phyloP scores from a whole-genome alignment of 768 basidiomycete species.

The Lactifluus hygrophoroides region DNA sequence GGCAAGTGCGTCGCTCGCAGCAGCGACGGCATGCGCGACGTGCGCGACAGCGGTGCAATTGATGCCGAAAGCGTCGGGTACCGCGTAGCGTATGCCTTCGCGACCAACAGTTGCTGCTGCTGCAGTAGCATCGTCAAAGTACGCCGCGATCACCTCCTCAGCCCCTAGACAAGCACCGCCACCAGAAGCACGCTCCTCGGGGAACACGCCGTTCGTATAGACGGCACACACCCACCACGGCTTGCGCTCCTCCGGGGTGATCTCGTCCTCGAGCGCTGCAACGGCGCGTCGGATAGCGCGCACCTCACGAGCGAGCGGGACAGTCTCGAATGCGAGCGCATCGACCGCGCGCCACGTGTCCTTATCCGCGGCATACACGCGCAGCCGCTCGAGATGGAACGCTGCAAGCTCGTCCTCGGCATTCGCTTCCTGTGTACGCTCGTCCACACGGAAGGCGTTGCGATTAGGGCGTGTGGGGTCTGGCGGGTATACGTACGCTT shows the following conservation, averaged over 20 bases:
- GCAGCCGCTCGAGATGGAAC: slow-evolving; percentile 59
- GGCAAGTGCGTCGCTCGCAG: slow-evolving; percentile 27
- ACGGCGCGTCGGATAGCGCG: slow-evolving; percentile 58
- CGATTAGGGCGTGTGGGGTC: slow-evolving; percentile 26
- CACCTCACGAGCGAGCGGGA: slow-evolving; percentile 60
- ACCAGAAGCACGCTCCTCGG: slow-evolving; percentile 31
- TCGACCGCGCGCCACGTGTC: slow-evolving; percentile 50
- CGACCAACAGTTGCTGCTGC: background rate
- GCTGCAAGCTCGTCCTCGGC: slow-evolving; percentile 45
- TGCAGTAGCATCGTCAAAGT: slow-evolving; percentile 25
- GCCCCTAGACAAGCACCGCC: slow-evolving; percentile 26
- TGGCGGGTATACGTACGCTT: slow-evolving; percentile 20
- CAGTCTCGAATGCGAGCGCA: slow-evolving; percentile 68
- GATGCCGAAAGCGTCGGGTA: slow-evolving; percentile 56
- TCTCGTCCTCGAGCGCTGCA: slow-evolving; percentile 26
- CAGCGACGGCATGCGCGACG: slow-evolving; percentile 33
- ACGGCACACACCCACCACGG: slow-evolving; percentile 72
- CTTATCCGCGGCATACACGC: slow-evolving; percentile 40
- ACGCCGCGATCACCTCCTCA: slow-evolving; percentile 37
- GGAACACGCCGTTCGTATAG: slow-evolving; percentile 43
- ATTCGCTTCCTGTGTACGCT: slow-evolving; percentile 24
- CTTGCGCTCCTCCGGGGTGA: slow-evolving; percentile 32
- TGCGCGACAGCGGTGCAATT: slow-evolving; percentile 56
- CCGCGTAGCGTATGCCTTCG: slow-evolving; percentile 12
- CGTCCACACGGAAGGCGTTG: slow-evolving; percentile 35